phyloP scores from a whole-genome alignment of 108 stramenopile genomes.

The Nitzschia sp. region DNA sequence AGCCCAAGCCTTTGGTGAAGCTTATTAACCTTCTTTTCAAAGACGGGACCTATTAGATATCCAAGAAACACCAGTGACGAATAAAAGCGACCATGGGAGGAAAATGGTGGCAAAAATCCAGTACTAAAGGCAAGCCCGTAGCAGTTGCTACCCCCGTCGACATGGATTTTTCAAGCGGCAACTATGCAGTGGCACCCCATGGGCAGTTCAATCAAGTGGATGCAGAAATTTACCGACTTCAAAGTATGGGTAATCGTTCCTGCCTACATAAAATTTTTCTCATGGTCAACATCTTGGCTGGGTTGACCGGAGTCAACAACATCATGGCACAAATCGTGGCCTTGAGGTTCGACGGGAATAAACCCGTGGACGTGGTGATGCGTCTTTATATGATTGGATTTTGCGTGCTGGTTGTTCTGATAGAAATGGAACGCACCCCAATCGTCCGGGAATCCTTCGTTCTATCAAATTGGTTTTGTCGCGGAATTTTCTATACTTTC shows the following conservation, averaged over 20 bases:
- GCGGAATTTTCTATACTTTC: conserved; percentile 18
- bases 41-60: no score
- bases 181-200: not conserved
- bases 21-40: no score
- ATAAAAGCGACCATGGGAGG: no score
- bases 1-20: no score
- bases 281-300: conserved; percentile 4
- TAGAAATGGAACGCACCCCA: conserved; percentile 9
- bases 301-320: conserved; percentile 13
- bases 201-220: not conserved
- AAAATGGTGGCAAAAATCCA: conserved; percentile 2
- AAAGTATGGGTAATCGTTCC: conserved; percentile 5
- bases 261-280: conserved; percentile 8
- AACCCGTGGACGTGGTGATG: not conserved
- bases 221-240: not conserved
- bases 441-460: conserved; percentile 1
- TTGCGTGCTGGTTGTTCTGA: conserved; percentile 1
- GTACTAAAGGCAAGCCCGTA: conserved; percentile 6
- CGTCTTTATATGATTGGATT: conserved; percentile 9
- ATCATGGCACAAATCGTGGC: conserved; percentile 4
- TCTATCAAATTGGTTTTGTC: conserved; percentile 6
- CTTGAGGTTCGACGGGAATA: not conserved
- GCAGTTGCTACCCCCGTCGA: conserved; percentile 13
- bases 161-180: not conserved
- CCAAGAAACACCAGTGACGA: no score